Conservation (phyloP, 495 filamentous ascomycete genomes). For the Podospora anserina region DNA sequence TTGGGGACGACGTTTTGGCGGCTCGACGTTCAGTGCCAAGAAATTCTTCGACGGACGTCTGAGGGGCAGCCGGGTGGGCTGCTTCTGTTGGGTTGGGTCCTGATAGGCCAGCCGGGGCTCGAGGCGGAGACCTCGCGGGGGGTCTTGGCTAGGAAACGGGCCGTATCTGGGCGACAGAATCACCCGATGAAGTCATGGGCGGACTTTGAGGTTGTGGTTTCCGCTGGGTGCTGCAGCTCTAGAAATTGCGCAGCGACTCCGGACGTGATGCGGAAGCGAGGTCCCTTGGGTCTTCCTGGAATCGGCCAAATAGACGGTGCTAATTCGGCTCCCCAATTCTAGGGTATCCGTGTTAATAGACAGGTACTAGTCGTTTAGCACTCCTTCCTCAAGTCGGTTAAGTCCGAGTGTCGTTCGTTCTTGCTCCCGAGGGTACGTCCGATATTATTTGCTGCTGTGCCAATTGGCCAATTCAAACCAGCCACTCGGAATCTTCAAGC, state of each 20-base stretch:
- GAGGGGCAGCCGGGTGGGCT: not conserved
- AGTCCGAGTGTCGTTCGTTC: not conserved
- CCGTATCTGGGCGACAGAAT: slow-evolving; percentile 27
- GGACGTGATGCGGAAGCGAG: slow-evolving; percentile 11
- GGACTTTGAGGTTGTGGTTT: slow-evolving; percentile 11
- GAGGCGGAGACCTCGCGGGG: slow-evolving; percentile 20
- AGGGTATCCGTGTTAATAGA: slow-evolving; percentile 4
- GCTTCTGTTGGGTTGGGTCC: slow-evolving; percentile 9
- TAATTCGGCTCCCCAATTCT: slow-evolving; percentile 12
- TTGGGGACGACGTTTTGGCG: slow-evolving; percentile 32
- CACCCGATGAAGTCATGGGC: slow-evolving; percentile 26
- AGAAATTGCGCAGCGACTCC: slow-evolving; percentile 5
- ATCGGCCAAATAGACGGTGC: slow-evolving; percentile 16
- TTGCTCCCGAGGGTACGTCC: not conserved
- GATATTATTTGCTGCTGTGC: not conserved
- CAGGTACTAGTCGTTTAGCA: not conserved
- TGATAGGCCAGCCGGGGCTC: slow-evolving; percentile 16
- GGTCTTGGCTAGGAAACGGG: slow-evolving; percentile 28
- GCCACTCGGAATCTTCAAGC: not conserved
- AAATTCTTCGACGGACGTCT: not conserved
- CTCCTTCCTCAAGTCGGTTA: not conserved
- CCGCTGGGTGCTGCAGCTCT: slow-evolving; percentile 9
- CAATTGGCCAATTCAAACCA: not conserved
- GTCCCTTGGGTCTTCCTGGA: slow-evolving; percentile 5
- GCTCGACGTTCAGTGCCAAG: slow-evolving; percentile 18